Evolutionary conservation across 2,329 filamentous ascomycete species (phyloP), one percentile per base, ranked within the genome.

Genomic region (Aotearoamyces nothofagi): DNA sequence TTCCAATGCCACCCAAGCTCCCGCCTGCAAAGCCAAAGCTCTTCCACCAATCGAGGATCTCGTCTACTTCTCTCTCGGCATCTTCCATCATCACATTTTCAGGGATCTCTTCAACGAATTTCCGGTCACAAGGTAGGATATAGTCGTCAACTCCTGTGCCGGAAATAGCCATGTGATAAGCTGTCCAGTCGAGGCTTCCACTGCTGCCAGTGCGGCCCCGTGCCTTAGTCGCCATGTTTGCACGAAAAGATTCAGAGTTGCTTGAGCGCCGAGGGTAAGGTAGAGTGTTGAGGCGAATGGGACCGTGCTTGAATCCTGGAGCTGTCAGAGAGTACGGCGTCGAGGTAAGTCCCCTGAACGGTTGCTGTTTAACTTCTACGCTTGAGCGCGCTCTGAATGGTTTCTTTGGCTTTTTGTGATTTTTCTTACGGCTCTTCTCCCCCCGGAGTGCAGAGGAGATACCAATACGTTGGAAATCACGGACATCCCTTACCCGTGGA

Each of bases 141-240:
- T n/a, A n/a, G n/a, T n/a, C n/a, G 37, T 68, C 65, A 17, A 62
- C 64, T 2, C 63, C 63, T 4, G 63, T 66, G 24, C 69, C 68
- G 0, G 66, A 51, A 27, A 74, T 71, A 10, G 70, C 69, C 60
- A 73, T 71, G 47, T 76, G 69, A 43, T 73, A 75, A 3, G 69
- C 68, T 5, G 63, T 69, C 69, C 69, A 74, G 52, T 76, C 69
- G 3, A 74, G 47, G 6, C 55, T 60, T 26, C 64, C 63, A 28
- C 68, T n/a, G n/a, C n/a, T n/a, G n/a, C n/a, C n/a, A n/a, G n/a
- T n/a, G n/a, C n/a, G n/a, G n/a, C n/a, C n/a, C n/a, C n/a, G n/a
- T n/a, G n/a, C n/a, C n/a, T n/a, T 10, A 3, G 10, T 11, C 12
- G 3, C 4, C 10, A 10, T 24, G 10, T 11, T 11, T 4, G 6